Base-by-base conservation (phyloP, 2,329 filamentous ascomycete species). In the Phialophora expanda region DNA sequence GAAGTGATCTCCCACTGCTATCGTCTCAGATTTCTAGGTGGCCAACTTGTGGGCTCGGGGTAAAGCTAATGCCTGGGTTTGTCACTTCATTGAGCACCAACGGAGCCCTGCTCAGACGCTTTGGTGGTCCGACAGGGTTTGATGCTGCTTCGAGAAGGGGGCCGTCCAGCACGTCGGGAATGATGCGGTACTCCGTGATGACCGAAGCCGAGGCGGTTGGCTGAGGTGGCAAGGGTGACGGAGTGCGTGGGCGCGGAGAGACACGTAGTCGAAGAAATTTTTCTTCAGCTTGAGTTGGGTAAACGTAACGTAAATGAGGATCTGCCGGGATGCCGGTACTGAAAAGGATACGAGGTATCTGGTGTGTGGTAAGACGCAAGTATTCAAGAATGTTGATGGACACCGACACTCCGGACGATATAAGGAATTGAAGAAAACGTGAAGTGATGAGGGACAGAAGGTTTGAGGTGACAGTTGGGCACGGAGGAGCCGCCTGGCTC, bases 1-100 rank as follows among this genome's bases (percentile, higher is more conserved):
- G 61, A 54, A 61, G 61, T 66, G 67, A 69, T 62, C 64, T 66
- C 64, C 66, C 34, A 64, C 57, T 50, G 51, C 64, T 65, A 57
- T 51, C 24, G 62, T 63, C 54, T 66, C 64, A 69, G 50, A 51
- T 32, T 38, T 54, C 48, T 62, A 12, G n/a, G 46, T 54, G 61
- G 60, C 14, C 48, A 28, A 51, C 22, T 51, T 51, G 48, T 22
- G 48, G 48, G 11, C 48, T 51, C 48, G 26, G 60, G 51, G 34
- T 11, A 59, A 59, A 50, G 56, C 28, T 51, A 51, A 38, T 46
- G 38, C 34, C 44, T 54, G 48, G 22, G 9, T 26, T 26, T 22
- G 48, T 51, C 48, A 22, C 17, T 22, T 26, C 22, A 12, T 28
- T 22, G 20, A 51, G 48, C 48, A 24, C 9, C 14, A 28, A 26